phyloP scores from a whole-genome alignment of 768 basidiomycete species.

The Phanerochaete carnosa region DNA sequence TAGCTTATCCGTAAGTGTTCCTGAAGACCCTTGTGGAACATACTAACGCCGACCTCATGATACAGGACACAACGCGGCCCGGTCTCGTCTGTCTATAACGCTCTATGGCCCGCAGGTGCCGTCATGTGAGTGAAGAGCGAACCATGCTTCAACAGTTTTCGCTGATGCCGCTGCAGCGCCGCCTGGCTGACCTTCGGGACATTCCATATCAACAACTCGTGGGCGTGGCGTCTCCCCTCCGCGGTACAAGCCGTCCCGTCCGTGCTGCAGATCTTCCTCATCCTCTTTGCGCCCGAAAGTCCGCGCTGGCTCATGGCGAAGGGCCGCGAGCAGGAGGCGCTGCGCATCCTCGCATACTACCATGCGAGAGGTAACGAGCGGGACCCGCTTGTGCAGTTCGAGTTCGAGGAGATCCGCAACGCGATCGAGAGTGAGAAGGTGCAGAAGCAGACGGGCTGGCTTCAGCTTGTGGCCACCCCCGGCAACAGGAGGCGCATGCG shows the following conservation, averaged over 20 bases:
- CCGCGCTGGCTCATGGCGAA: slow-evolving; percentile 81
- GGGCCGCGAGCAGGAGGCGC: slow-evolving; percentile 66
- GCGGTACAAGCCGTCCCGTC: slow-evolving; percentile 69
- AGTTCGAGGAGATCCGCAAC: slow-evolving; percentile 78
- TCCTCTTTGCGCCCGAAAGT: slow-evolving; percentile 76
- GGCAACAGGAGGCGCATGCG: slow-evolving; percentile 76
- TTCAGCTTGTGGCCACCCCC: slow-evolving; percentile 56
- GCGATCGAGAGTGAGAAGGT: slow-evolving; percentile 68
- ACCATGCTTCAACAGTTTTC: not conserved
- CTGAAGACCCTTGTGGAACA: not conserved
- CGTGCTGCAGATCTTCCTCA: slow-evolving; percentile 56
- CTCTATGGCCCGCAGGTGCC: slow-evolving; percentile 82
- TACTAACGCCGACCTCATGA: not conserved
- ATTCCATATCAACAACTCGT: slow-evolving; percentile 59
- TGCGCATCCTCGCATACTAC: slow-evolving; percentile 70
- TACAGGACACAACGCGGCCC: slow-evolving; percentile 61
- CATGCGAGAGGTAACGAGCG: slow-evolving; percentile 75
- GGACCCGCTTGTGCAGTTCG: slow-evolving; percentile 67
- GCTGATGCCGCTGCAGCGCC: slow-evolving; percentile 28
- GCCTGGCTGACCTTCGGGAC: slow-evolving; percentile 88
- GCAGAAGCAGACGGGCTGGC: slow-evolving; percentile 58
- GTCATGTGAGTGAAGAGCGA: slow-evolving; percentile 50
- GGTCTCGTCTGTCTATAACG: slow-evolving; percentile 76
- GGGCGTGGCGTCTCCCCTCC: slow-evolving; percentile 87
- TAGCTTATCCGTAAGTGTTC: slow-evolving; percentile 61